Evolutionary conservation across 495 filamentous ascomycete species (phyloP).

Genomic region (Lindgomyces ingoldianus): DNA sequence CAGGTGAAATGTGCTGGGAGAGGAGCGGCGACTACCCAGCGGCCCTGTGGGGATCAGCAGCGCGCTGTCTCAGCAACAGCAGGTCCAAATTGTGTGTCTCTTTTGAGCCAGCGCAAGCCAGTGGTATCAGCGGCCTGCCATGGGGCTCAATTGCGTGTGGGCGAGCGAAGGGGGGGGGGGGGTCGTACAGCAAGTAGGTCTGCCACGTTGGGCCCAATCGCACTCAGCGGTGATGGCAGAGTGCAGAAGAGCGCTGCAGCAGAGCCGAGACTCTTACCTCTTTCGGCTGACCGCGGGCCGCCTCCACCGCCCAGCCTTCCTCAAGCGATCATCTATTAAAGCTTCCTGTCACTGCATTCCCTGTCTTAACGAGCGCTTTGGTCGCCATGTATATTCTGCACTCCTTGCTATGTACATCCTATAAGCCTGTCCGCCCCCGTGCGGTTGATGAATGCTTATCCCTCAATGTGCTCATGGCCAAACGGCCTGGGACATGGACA

Average conservation of each 20-base stretch:
- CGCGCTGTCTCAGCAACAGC: background rate
- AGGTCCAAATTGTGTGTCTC: background rate
- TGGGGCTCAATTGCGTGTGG: constrained; percentile 27
- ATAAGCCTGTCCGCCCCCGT: too few species aligned
- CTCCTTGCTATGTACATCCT: too few species aligned
- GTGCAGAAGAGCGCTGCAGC: background rate
- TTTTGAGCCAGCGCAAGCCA: background rate
- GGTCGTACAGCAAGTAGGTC: constrained; percentile 14
- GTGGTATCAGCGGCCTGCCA: background rate
- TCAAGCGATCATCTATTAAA: too few species aligned
- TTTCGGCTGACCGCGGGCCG: constrained; percentile 27
- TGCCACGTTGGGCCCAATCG: constrained; percentile 30
- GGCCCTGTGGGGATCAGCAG: background rate
- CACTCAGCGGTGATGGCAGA: constrained; percentile 14
- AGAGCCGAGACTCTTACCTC: constrained; percentile 14
- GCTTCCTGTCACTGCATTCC: too few species aligned
- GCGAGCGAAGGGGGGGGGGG: constrained; percentile 5
- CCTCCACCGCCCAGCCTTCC: background rate
- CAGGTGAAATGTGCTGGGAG: background rate
- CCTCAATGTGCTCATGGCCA: too few species aligned
- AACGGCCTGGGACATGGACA: too few species aligned
- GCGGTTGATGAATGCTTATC: too few species aligned
- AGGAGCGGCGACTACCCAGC: background rate
- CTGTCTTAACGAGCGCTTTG: too few species aligned
- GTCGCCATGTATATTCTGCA: too few species aligned